Percentiles rank a stretch among this genome's conserved stretches.
These are phyloP conservation scores for Leccinum cinnamomeum DNA, from an alignment of 1,284 basidiomycete genomes.

Conservation along the genomic window DNA sequence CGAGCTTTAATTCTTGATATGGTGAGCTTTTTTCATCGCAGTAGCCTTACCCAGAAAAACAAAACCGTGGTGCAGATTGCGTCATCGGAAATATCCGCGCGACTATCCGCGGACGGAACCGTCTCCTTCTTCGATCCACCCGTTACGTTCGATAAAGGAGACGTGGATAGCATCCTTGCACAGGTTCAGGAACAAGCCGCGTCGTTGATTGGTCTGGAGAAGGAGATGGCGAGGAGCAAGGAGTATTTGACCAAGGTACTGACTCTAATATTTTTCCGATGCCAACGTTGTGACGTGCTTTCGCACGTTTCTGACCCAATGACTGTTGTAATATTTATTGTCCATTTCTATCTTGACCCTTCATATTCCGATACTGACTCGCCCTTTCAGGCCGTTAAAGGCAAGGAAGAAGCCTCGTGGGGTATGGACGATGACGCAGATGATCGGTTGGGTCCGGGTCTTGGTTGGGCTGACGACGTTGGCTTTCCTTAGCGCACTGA, in stretches of 20 bases:
- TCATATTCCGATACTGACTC: constrained; percentile 6
- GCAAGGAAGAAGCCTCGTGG: constrained; percentile 34
- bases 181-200: constrained; percentile 57
- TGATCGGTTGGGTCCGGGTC: constrained; percentile 23
- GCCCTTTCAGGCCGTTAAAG: constrained; percentile 29
- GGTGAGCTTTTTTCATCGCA: constrained; percentile 42
- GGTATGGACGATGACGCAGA: constrained; percentile 32
- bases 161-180: constrained; percentile 65
- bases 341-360: background rate
- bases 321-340: background rate
- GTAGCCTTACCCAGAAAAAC: background rate
- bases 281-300: background rate
- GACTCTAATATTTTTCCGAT: background rate
- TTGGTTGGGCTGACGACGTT: constrained; percentile 31
- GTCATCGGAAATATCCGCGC: constrained; percentile 63
- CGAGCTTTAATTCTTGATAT: constrained; percentile 64
- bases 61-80: constrained; percentile 57
- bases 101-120: constrained; percentile 60
- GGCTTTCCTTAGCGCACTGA: constrained; percentile 19
- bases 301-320: background rate
- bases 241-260: constrained; percentile 67
- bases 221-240: constrained; percentile 57
- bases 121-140: constrained; percentile 71
- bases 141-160: constrained; percentile 59
- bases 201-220: constrained; percentile 53